Conservation (phyloP, 2,329 filamentous ascomycete genomes). For the Orbilia brochopaga region DNA sequence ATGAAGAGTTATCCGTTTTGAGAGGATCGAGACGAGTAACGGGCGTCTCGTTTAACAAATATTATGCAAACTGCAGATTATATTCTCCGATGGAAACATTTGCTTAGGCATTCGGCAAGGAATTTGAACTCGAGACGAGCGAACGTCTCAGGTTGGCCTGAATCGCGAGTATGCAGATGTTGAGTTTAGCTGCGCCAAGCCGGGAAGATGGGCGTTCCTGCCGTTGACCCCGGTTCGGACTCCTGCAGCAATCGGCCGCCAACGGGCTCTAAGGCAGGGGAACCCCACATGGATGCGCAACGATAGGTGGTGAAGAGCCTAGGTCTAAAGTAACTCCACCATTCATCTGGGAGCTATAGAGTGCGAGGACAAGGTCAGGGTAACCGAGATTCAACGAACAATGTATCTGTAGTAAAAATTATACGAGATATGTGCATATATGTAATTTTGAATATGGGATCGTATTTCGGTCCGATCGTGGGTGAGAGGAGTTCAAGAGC, state of each 20-base stretch:
- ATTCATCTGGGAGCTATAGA: constrained; percentile 15
- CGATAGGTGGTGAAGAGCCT: not conserved
- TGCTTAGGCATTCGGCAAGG: not conserved
- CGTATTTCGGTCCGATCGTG: not conserved
- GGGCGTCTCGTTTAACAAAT: not conserved
- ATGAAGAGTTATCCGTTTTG: too few species aligned
- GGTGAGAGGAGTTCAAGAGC: not conserved
- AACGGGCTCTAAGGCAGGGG: constrained; percentile 2
- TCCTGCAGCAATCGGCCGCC: not conserved
- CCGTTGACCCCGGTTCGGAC: constrained; percentile 23
- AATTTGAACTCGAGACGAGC: not conserved
- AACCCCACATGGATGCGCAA: constrained; percentile 9
- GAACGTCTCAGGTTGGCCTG: not conserved
- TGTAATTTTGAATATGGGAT: not conserved
- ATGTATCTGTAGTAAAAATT: not conserved
- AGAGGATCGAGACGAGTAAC: too few species aligned
- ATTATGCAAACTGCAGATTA: too few species aligned
- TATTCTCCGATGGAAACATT: not conserved
- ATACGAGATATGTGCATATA: too few species aligned
- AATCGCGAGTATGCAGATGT: too few species aligned
- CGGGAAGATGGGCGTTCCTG: constrained; percentile 36
- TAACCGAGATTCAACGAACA: constrained; percentile 1
- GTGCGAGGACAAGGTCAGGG: not conserved
- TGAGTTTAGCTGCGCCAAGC: constrained; percentile 32
- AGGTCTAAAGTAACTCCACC: constrained; percentile 43